Evolutionary conservation across 2,329 filamentous ascomycete genomes (phyloP), one percentile per base, ranked within the genome.

Genomic region (Paraphoma sp.): DNA sequence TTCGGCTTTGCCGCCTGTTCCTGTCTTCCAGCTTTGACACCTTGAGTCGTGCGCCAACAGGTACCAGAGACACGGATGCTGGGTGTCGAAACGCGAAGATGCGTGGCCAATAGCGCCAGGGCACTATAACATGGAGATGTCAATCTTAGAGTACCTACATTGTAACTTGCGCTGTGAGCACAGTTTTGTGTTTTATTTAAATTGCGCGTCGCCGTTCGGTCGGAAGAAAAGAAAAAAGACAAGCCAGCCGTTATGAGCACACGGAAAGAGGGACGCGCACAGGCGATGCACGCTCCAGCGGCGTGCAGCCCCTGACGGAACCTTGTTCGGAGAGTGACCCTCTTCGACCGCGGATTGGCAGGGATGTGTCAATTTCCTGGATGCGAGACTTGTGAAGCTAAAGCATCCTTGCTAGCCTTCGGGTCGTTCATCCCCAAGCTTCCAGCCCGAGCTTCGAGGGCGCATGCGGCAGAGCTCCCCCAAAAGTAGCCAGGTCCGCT

Each of bases 331-430:
- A 59, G 60, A 59, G 60, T 56, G 59, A 60, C 64, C 62, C 69
- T 68, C 62, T 54, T 54, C 41, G 51, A 51, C 50, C 55, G 56
- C 60, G 62, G 64, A 70, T 67, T 67, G 64, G 68, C 70, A 74
- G 64, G 68, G 66, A 63, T 62, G 45, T 51, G 60, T 54, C 60
- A 61, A 74, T 74, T 72, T 74, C 69, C 64, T 67, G 59, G 64
- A 73, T 70, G 66, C 70, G 70, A 74, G 64, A 65, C 68, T 70
- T 70, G 67, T 69, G 66, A 64, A 69, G 62, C 36, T 18, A n/a
- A 42, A 64, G 58, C 41, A 63, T 66, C 71, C 69, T 60, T 64
- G 67, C 65, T 72, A 73, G 71, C 63, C 60, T 53, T 66, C 67
- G 67, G 65, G 60, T 62, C 62, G 57, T 64, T 62, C 64, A 64